These are phyloP conservation scores for Moelleriella libera DNA, from an alignment of 2,329 filamentous ascomycete species.

Conservation along the genomic window DNA sequence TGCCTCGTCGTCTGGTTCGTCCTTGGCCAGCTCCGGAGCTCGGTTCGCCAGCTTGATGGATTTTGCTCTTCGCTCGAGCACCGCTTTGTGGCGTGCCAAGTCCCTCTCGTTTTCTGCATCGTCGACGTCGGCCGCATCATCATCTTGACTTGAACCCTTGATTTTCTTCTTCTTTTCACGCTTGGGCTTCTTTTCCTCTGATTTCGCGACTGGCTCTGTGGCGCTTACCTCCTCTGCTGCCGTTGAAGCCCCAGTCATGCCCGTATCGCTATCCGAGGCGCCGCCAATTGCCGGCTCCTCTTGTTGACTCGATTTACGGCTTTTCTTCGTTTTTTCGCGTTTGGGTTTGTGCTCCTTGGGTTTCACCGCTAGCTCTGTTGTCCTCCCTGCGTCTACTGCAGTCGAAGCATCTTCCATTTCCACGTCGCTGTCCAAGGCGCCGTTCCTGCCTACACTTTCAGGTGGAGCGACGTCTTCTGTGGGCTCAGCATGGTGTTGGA, in stretches of 20 bases:
- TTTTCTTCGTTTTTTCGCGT: conserved; percentile 13
- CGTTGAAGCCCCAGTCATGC: not conserved
- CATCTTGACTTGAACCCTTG: conserved; percentile 6
- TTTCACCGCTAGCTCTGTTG: not conserved
- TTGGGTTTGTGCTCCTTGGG: conserved; percentile 1
- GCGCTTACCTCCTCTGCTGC: not conserved
- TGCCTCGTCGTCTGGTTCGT: conserved; percentile 16
- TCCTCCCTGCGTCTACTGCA: not conserved
- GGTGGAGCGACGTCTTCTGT: conserved; percentile 1
- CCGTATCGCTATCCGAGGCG: not conserved
- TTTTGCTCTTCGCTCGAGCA: conserved; percentile 42
- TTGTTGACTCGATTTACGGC: no score
- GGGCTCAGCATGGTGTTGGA: no score
- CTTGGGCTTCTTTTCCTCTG: not conserved
- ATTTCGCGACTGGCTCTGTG: no score
- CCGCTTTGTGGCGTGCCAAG: conserved; percentile 28
- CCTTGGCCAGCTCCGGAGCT: conserved; percentile 15
- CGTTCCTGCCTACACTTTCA: not conserved
- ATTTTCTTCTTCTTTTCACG: conserved; percentile 4
- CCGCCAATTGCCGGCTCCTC: no score
- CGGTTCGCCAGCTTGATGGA: conserved; percentile 35
- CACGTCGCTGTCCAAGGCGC: not conserved
- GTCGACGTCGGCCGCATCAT: conserved; percentile 8
- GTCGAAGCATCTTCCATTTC: conserved; percentile 1
- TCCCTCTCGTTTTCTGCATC: conserved; percentile 10